phyloP scores from a whole-genome alignment of 495 filamentous ascomycete genomes.

The Neurospora sp. region DNA sequence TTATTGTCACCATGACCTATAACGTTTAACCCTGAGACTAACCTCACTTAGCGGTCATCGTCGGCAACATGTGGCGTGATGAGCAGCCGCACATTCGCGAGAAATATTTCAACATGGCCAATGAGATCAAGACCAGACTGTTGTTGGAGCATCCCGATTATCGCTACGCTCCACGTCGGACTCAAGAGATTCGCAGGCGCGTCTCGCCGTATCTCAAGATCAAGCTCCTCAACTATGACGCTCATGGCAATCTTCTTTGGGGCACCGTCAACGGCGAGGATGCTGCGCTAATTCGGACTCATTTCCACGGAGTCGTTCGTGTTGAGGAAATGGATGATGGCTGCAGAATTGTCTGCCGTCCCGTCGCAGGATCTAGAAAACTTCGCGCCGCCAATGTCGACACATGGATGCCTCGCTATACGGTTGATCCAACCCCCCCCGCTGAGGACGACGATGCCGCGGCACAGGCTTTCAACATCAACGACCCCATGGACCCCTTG shows the following conservation, averaged over 20 bases:
- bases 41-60: slow-evolving; percentile 6
- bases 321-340: background rate
- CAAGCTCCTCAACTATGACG: slow-evolving; percentile 2
- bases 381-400: background rate
- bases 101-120: slow-evolving; percentile 8
- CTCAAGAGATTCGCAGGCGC: slow-evolving; percentile 1
- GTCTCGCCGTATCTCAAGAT: slow-evolving; percentile 1
- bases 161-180: slow-evolving; percentile 6
- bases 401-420: background rate
- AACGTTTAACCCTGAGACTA: slow-evolving; percentile 1
- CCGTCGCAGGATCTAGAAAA: background rate
- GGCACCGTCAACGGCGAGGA: background rate
- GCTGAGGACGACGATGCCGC: background rate
- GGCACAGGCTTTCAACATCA: background rate
- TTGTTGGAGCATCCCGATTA: slow-evolving; percentile 7
- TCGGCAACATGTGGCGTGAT: slow-evolving; percentile 4
- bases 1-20: background rate
- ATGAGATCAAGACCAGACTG: slow-evolving; percentile 9
- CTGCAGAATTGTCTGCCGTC: background rate
- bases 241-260: slow-evolving; percentile 1
- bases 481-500: background rate
- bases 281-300: background rate
- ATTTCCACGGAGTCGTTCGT: background rate
- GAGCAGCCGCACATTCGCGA: slow-evolving; percentile 7
- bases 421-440: background rate